Evolutionary conservation across 2,329 filamentous ascomycete species (phyloP).

Genomic region (Penicillium janthinellum): DNA sequence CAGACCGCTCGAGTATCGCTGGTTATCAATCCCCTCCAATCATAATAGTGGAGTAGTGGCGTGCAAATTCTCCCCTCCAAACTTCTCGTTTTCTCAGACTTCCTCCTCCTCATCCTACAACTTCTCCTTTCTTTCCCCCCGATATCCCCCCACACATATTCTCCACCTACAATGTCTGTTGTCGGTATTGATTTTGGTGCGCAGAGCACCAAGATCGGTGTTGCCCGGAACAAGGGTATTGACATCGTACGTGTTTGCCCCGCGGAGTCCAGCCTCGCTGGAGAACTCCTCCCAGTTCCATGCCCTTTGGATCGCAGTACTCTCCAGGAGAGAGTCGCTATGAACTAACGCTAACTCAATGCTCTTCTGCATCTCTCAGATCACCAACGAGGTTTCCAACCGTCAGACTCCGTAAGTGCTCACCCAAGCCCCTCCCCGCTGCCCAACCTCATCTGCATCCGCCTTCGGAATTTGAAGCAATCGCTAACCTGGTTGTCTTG

Average conservation of each 20-base stretch:
- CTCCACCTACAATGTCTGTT: slow-evolving; percentile 57
- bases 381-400: slow-evolving; percentile 99
- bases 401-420: slow-evolving; percentile 88
- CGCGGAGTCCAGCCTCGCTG: slow-evolving; percentile 16
- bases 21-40: slow-evolving; percentile 32
- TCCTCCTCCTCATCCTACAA: slow-evolving; percentile 27
- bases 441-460: slow-evolving; percentile 18
- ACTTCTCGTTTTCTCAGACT: slow-evolving; percentile 26
- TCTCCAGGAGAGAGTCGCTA: background rate
- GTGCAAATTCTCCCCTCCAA: slow-evolving; percentile 44
- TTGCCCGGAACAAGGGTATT: slow-evolving; percentile 97
- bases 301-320: background rate
- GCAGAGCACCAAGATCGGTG: slow-evolving; percentile 94
- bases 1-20: slow-evolving; percentile 29
- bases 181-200: slow-evolving; percentile 92
- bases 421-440: slow-evolving; percentile 1
- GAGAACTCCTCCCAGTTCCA: slow-evolving; percentile 14
- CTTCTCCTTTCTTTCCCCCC: slow-evolving; percentile 23
- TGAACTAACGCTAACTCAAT: slow-evolving; percentile 13
- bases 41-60: slow-evolving; percentile 41
- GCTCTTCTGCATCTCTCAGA: slow-evolving; percentile 55
- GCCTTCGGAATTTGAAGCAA: slow-evolving; percentile 19
- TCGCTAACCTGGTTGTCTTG: slow-evolving; percentile 3
- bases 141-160: slow-evolving; percentile 17
- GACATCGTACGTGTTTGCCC: slow-evolving; percentile 78